phyloP scores from a whole-genome alignment of 371 early-diverging fungal genomes.

The Ordospora colligata region DNA sequence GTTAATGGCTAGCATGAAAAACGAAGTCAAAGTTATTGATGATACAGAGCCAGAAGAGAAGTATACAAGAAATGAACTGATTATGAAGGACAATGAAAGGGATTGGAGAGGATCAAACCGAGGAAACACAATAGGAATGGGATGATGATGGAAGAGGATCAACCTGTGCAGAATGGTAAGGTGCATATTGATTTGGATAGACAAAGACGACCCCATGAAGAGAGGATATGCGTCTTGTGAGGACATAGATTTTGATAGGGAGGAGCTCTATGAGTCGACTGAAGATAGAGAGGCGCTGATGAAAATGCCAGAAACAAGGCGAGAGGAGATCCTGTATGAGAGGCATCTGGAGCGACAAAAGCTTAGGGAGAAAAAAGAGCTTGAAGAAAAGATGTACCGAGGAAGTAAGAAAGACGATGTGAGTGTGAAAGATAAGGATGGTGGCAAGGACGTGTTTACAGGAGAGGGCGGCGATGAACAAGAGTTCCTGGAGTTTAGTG shows the following conservation, averaged over 20 bases:
- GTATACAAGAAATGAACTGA: background rate
- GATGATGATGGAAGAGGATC: background rate
- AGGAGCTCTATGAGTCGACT: conserved; percentile 27
- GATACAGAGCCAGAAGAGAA: background rate
- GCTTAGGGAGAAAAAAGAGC: conserved; percentile 47
- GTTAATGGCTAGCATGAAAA: background rate
- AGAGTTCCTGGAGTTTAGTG: background rate
- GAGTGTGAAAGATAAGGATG: background rate
- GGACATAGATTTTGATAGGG: conserved; percentile 14
- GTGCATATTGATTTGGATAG: background rate
- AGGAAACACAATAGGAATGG: conserved; percentile 26
- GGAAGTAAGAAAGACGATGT: background rate
- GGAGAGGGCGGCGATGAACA: background rate
- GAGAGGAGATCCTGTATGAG: conserved; percentile 55
- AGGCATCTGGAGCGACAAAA: conserved; percentile 36
- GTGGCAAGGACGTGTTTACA: background rate
- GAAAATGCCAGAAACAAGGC: conserved; percentile 41
- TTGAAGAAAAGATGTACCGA: conserved; percentile 19
- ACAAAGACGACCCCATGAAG: background rate
- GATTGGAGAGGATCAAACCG: conserved; percentile 1
- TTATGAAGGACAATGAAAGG: conserved; percentile 16
- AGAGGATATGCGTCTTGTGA: background rate
- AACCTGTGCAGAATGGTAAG: background rate
- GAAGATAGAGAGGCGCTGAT: conserved; percentile 44
- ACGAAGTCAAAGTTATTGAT: background rate